Conservation (phyloP, 495 filamentous ascomycete species). For the Aspergillus homomorphus region DNA sequence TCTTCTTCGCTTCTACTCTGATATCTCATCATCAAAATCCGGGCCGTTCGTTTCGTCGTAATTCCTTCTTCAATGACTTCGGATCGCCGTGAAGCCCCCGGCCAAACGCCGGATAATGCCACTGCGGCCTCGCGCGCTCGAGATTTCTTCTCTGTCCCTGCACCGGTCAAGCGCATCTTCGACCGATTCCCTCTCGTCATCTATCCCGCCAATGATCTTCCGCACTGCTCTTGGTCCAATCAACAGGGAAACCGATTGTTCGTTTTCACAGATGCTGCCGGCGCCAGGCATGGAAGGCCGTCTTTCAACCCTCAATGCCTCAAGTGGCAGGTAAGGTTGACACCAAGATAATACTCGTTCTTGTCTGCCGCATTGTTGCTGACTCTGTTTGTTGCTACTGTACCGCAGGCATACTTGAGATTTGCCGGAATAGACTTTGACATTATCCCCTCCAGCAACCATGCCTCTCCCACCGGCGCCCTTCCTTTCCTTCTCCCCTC, state of each 20-base stretch:
- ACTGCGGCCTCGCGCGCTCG: slow-evolving; percentile 19
- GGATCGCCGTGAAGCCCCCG: slow-evolving; percentile 24
- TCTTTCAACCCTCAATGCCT: slow-evolving; percentile 93
- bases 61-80: slow-evolving; percentile 32
- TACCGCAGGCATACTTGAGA: slow-evolving; percentile 73
- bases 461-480: slow-evolving; percentile 82
- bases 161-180: slow-evolving; percentile 77
- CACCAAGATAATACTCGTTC: background rate
- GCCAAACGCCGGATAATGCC: slow-evolving; percentile 22
- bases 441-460: slow-evolving; percentile 77
- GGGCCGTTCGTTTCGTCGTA: background rate
- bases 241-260: slow-evolving; percentile 62
- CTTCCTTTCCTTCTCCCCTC: slow-evolving; percentile 81
- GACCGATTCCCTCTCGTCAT: slow-evolving; percentile 74
- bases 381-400: background rate
- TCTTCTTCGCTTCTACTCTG: background rate
- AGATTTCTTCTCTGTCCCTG: slow-evolving; percentile 63
- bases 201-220: slow-evolving; percentile 76
- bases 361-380: background rate
- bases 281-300: slow-evolving; percentile 59
- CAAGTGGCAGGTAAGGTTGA: slow-evolving; percentile 88
- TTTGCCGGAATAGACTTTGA: slow-evolving; percentile 68
- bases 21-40: background rate
- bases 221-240: slow-evolving; percentile 54
- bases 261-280: slow-evolving; percentile 68